Evolutionary conservation across 495 filamentous ascomycete genomes (phyloP).

Genomic region (Xylaria grammica): DNA sequence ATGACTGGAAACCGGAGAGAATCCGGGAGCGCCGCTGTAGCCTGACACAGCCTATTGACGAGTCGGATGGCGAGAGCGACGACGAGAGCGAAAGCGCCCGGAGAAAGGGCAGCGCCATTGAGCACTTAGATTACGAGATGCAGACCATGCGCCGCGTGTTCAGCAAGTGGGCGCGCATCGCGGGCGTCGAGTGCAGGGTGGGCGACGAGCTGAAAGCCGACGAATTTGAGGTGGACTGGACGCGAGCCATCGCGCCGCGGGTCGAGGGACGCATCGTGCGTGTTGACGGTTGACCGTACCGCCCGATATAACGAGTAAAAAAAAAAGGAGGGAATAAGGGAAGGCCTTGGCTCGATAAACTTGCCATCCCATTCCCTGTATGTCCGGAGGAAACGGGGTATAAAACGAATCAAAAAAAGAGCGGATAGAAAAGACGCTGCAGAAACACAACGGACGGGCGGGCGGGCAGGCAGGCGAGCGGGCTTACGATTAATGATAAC

Average conservation of each 20-base stretch:
- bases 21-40: conserved; percentile 43
- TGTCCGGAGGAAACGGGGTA: too few species aligned
- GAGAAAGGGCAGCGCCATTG: conserved; percentile 33
- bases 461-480: not conserved
- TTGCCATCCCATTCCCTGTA: too few species aligned
- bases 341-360: too few species aligned
- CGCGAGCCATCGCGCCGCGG: conserved; percentile 73
- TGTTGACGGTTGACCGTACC: conserved; percentile 17
- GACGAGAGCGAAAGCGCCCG: conserved; percentile 28
- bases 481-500: not conserved
- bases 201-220: conserved; percentile 53
- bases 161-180: conserved; percentile 75
- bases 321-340: not conserved
- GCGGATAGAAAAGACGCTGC: too few species aligned
- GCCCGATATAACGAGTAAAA: too few species aligned
- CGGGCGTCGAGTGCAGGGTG: conserved; percentile 59
- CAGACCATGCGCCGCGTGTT: conserved; percentile 64
- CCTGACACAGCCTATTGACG: conserved; percentile 36
- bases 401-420: not conserved
- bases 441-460: too few species aligned
- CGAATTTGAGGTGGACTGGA: conserved; percentile 76
- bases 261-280: conserved; percentile 74
- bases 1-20: conserved; percentile 50
- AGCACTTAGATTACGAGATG: conserved; percentile 43
- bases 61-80: conserved; percentile 39